Conservation (phyloP, 1,284 basidiomycete species). For the Flammula alnicola region DNA sequence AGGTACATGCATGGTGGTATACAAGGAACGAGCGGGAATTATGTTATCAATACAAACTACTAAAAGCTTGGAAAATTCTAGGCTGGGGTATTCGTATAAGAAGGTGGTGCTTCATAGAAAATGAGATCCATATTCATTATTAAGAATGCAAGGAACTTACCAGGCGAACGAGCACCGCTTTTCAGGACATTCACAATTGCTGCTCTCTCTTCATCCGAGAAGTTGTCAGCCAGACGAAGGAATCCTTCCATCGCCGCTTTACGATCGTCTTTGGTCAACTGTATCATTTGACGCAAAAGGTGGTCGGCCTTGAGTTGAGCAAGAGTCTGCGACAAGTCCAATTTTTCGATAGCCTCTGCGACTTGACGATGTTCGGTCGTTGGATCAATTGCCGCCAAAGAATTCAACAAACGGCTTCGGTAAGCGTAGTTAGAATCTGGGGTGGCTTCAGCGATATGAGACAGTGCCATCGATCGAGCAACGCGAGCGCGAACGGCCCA, state of each 20-base stretch:
- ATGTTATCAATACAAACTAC: background rate
- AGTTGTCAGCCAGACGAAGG: constrained; percentile 65
- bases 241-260: constrained; percentile 74
- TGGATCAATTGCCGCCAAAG: constrained; percentile 58
- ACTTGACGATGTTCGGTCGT: constrained; percentile 56
- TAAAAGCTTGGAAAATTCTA: constrained; percentile 15
- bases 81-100: constrained; percentile 37
- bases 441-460: constrained; percentile 61
- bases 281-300: constrained; percentile 63
- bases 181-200: constrained; percentile 66
- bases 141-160: constrained; percentile 35
- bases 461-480: constrained; percentile 66
- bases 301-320: constrained; percentile 68
- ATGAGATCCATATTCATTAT: background rate
- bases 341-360: constrained; percentile 65
- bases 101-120: constrained; percentile 40
- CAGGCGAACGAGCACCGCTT: constrained; percentile 55
- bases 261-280: constrained; percentile 67
- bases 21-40: background rate
- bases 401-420: constrained; percentile 59
- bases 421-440: constrained; percentile 67
- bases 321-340: constrained; percentile 67
- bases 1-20: constrained; percentile 7
- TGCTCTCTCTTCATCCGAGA: constrained; percentile 75
- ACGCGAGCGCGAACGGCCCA: constrained; percentile 88